These are phyloP conservation scores for Fusarium brachygibbosum DNA, from an alignment of 2,329 filamentous ascomycete species.

Conservation along the genomic window DNA sequence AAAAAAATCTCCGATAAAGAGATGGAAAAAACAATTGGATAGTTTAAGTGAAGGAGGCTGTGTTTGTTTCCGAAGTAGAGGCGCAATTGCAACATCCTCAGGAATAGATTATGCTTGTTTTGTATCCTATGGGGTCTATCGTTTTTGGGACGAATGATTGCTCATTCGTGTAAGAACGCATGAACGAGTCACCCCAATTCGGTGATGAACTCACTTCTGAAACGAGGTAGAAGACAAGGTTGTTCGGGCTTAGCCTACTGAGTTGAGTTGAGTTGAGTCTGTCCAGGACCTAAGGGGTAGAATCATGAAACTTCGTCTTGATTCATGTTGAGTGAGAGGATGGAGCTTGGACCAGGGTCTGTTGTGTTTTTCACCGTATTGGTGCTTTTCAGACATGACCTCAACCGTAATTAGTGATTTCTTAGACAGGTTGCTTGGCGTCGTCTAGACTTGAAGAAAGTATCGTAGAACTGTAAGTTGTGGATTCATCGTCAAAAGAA, in stretches of 20 bases:
- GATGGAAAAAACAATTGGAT: conserved; percentile 13
- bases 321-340: conserved; percentile 41
- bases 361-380: background rate
- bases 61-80: conserved; percentile 35
- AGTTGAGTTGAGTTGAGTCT: no score
- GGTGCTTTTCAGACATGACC: background rate
- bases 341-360: conserved; percentile 34
- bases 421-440: conserved; percentile 16
- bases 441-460: conserved; percentile 3
- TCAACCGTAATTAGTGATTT: conserved; percentile 4
- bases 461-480: background rate
- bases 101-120: conserved; percentile 41
- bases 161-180: conserved; percentile 25
- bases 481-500: conserved; percentile 10
- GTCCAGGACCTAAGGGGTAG: conserved; percentile 1
- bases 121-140: background rate
- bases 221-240: conserved; percentile 32
- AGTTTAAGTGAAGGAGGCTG: conserved; percentile 9
- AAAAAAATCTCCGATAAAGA: conserved; percentile 19
- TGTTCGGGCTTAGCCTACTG: background rate
- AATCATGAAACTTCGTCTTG: conserved; percentile 35
- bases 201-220: conserved; percentile 31
- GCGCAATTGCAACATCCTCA: conserved; percentile 35
- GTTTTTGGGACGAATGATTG: background rate
- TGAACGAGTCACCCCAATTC: conserved; percentile 21